Percentiles rank a stretch among this genome's conserved stretches.
phyloP scores from a whole-genome alignment of 2,329 filamentous ascomycete genomes.

The Alternaria burnsii region DNA sequence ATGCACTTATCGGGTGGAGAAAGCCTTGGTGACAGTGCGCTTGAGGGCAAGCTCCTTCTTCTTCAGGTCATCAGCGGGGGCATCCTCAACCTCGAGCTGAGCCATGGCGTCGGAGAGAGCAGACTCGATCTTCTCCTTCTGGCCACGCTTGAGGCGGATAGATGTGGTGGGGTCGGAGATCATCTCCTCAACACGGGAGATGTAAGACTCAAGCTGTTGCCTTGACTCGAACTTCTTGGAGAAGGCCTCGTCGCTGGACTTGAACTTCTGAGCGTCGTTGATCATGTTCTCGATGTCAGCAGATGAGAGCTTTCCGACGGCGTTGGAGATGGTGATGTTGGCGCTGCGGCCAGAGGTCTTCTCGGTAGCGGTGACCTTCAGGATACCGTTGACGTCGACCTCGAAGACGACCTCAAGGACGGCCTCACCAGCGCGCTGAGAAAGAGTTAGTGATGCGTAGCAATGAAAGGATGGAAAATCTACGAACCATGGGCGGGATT shows the following conservation, averaged over 20 bases:
- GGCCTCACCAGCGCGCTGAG: slow-evolving; percentile 79
- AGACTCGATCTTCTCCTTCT: slow-evolving; percentile 99
- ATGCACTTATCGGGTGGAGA: slow-evolving; percentile 79
- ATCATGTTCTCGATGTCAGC: slow-evolving; percentile 98
- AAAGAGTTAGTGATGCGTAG: neutral
- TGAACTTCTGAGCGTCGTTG: slow-evolving; percentile 97
- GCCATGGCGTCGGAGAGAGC: slow-evolving; percentile 97
- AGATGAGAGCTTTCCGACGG: slow-evolving; percentile 95
- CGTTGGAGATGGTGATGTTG: slow-evolving; percentile 99
- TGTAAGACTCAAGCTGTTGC: slow-evolving; percentile 99
- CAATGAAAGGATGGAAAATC: neutral
- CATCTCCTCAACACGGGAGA: slow-evolving; percentile 98
- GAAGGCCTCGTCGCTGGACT: slow-evolving; percentile 96
- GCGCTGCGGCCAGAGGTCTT: slow-evolving; percentile 97
- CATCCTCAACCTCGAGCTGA: slow-evolving; percentile 94
- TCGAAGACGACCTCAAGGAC: slow-evolving; percentile 98
- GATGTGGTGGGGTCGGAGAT: slow-evolving; percentile 95
- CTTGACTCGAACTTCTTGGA: slow-evolving; percentile 99
- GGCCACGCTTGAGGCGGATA: slow-evolving; percentile 97
- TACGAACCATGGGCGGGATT: slow-evolving; percentile 80
- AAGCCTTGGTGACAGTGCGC: slow-evolving; percentile 97
- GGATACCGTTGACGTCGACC: slow-evolving; percentile 99
- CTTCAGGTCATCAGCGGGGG: slow-evolving; percentile 91
- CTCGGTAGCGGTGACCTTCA: slow-evolving; percentile 99
- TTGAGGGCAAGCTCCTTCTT: slow-evolving; percentile 99